phyloP scores from a whole-genome alignment of 768 basidiomycete species.

The Gymnopilus junonius region DNA sequence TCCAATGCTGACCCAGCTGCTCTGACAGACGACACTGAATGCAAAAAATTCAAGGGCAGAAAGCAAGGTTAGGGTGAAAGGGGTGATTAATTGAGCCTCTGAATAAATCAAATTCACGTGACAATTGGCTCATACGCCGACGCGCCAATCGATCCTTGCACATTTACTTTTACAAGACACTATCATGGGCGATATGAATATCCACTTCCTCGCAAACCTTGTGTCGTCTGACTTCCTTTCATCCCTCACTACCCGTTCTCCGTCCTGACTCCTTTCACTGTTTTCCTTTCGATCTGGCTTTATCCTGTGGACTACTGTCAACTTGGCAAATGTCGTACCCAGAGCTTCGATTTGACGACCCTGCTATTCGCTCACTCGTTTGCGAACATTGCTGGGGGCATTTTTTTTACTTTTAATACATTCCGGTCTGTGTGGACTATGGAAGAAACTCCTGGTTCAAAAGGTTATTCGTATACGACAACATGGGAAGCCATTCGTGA shows the following conservation, averaged over 20 bases:
- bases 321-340: not conserved
- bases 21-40: too few relatives aligned
- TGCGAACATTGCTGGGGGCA: slow-evolving; percentile 4
- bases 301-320: not conserved
- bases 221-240: not conserved
- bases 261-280: not conserved
- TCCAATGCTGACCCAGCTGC: not conserved
- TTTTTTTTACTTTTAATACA: not conserved
- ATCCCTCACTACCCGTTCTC: not conserved
- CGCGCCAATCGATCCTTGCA: not conserved
- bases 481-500: slow-evolving; percentile 1
- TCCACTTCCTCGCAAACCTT: not conserved
- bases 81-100: too few relatives aligned
- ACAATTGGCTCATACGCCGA: too few relatives aligned
- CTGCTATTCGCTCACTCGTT: not conserved
- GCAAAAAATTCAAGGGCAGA: too few relatives aligned
- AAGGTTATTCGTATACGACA: slow-evolving; percentile 8
- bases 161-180: not conserved
- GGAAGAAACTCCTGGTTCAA: not conserved
- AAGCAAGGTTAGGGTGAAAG: too few relatives aligned
- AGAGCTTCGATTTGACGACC: not conserved
- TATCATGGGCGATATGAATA: not conserved
- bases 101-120: too few relatives aligned
- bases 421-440: slow-evolving; percentile 8
- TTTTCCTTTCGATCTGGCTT: not conserved